Percentiles rank a stretch among this genome's conserved stretches.
These are phyloP conservation scores for Rachicladosporium sp. DNA, from an alignment of 2,329 filamentous ascomycete genomes.

Conservation along the genomic window DNA sequence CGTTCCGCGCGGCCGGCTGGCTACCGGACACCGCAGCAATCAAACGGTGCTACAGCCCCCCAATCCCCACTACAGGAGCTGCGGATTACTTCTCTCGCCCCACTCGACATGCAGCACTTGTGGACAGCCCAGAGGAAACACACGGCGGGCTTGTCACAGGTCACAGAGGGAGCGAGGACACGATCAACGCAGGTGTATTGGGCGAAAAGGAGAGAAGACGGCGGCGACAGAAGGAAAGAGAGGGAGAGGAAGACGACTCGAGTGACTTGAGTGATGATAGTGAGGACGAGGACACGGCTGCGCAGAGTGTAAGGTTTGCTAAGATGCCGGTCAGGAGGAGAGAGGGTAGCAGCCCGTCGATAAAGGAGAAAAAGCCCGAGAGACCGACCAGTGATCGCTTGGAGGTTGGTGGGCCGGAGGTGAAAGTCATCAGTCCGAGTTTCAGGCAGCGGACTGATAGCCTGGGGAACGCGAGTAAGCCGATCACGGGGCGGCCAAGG, in stretches of 20 bases:
- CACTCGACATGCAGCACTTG: slow-evolving; percentile 10
- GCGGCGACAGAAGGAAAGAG: slow-evolving; percentile 57
- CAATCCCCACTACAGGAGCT: slow-evolving; percentile 64
- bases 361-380: neutral
- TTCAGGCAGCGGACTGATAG: slow-evolving; percentile 51
- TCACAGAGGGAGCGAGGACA: slow-evolving; percentile 51
- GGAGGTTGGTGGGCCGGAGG: slow-evolving; percentile 13
- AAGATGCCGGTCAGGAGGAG: slow-evolving; percentile 86
- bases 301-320: slow-evolving; percentile 86
- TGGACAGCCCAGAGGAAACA: slow-evolving; percentile 52
- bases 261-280: slow-evolving; percentile 79
- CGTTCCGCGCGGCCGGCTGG: slow-evolving; percentile 77
- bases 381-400: too few species aligned
- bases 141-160: slow-evolving; percentile 63
- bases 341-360: slow-evolving; percentile 59
- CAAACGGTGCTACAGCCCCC: slow-evolving; percentile 74
- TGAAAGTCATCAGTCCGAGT: slow-evolving; percentile 40
- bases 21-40: slow-evolving; percentile 59
- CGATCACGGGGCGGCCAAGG: slow-evolving; percentile 44
- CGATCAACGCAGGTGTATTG: slow-evolving; percentile 48
- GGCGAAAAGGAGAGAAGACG: slow-evolving; percentile 43
- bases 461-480: slow-evolving; percentile 53
- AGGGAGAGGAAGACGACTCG: slow-evolving; percentile 77
- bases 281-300: slow-evolving; percentile 50
- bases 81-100: slow-evolving; percentile 72